Percentiles rank a stretch among this genome's conserved stretches.
phyloP scores from a whole-genome alignment of 805 yeast species.

The Candida yuanshanica region DNA sequence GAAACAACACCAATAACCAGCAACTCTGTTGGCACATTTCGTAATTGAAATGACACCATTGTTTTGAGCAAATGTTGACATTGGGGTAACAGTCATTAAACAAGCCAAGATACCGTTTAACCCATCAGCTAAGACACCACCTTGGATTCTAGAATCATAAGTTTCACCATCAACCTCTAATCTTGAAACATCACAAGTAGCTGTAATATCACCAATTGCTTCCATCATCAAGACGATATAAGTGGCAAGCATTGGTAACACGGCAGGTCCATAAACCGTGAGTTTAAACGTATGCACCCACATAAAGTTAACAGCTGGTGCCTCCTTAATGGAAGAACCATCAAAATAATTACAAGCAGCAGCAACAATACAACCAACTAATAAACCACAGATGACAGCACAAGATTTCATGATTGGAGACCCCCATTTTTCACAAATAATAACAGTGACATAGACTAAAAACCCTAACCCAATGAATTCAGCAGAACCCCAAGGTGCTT shows the following conservation, averaged over 20 bases:
- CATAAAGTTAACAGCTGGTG: slow-evolving; percentile 78
- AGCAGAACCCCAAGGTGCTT: slow-evolving; percentile 78
- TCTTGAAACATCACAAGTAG: slow-evolving; percentile 87
- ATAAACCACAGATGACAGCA: slow-evolving; percentile 80
- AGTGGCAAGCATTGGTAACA: slow-evolving; percentile 79
- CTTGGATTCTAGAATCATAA: slow-evolving; percentile 85
- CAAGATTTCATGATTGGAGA: slow-evolving; percentile 93
- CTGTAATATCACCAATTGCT: slow-evolving; percentile 92
- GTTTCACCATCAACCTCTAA: slow-evolving; percentile 75
- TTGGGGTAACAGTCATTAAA: slow-evolving; percentile 78
- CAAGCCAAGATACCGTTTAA: slow-evolving; percentile 73
- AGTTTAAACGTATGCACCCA: slow-evolving; percentile 86
- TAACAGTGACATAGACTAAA: slow-evolving; percentile 67
- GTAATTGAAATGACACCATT: slow-evolving; percentile 93
- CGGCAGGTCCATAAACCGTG: slow-evolving; percentile 76
- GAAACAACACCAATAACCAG: slow-evolving; percentile 77
- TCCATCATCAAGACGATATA: slow-evolving; percentile 84
- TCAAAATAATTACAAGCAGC: slow-evolving; percentile 85
- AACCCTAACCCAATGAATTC: slow-evolving; percentile 84
- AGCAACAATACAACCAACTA: slow-evolving; percentile 88
- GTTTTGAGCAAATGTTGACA: slow-evolving; percentile 91
- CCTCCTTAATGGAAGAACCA: slow-evolving; percentile 47
- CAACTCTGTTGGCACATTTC: slow-evolving; percentile 81
- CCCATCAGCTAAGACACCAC: slow-evolving; percentile 90
- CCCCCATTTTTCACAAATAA: slow-evolving; percentile 80